These are phyloP conservation scores for Pleurotus giganteus DNA, from an alignment of 768 basidiomycete species.

Conservation along the genomic window DNA sequence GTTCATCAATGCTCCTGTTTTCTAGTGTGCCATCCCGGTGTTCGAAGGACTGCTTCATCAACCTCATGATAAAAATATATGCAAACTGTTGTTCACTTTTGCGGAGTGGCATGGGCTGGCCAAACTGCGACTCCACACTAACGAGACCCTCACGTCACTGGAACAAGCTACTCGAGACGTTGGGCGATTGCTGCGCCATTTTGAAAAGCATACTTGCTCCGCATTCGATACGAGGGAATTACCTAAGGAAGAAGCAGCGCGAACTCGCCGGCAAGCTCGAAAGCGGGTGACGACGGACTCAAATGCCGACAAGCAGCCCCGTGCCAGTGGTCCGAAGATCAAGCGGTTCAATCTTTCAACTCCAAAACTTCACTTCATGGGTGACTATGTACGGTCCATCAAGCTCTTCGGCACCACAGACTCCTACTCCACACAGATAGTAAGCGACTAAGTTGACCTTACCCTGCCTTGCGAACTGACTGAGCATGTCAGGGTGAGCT, in stretches of 20 bases:
- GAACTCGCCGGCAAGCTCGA: constrained; percentile 18
- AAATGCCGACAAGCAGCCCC: no score
- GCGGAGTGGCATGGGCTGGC: constrained; percentile 32
- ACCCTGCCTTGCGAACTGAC: neutral
- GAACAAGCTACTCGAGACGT: constrained; percentile 23
- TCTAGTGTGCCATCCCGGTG: constrained; percentile 33
- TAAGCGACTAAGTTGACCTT: neutral
- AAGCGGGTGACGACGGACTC: no score
- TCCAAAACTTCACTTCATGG: neutral
- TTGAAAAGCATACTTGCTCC: constrained; percentile 24
- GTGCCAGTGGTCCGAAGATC: neutral
- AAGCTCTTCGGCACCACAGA: no score
- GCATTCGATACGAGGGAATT: neutral
- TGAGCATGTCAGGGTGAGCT: constrained; percentile 29
- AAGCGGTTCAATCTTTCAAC: neutral
- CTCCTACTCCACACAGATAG: neutral
- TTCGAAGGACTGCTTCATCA: constrained; percentile 35
- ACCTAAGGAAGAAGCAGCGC: neutral
- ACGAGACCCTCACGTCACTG: constrained; percentile 22
- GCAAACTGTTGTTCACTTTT: constrained; percentile 24
- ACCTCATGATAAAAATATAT: constrained; percentile 17
- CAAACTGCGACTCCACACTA: constrained; percentile 31
- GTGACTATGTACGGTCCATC: neutral
- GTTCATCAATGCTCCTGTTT: no score
- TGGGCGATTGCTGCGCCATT: constrained; percentile 28